Percentiles rank a stretch among this genome's conserved stretches.
phyloP scores from a whole-genome alignment of 2,329 filamentous ascomycete genomes.

The Fusarium zealandicum region DNA sequence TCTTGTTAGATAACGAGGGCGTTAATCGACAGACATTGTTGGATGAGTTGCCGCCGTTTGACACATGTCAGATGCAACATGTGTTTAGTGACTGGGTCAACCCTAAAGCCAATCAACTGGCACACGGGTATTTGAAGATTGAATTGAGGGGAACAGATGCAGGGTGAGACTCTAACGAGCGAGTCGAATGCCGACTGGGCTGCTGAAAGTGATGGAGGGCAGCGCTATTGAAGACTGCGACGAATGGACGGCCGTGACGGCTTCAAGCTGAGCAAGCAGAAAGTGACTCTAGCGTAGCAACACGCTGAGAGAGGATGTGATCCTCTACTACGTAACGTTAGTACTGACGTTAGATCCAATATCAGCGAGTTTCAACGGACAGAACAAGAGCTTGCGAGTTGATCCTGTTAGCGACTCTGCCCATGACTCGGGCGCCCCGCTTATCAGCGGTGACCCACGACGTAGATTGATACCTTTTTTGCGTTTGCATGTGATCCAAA shows the following conservation, averaged over 20 bases:
- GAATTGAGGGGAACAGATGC: conserved; percentile 14
- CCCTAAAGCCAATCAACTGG: neutral
- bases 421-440: conserved; percentile 29
- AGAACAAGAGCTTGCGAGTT: conserved; percentile 19
- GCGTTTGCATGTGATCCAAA: conserved; percentile 39
- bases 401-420: conserved; percentile 25
- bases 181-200: conserved; percentile 30
- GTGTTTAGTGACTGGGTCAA: conserved; percentile 1
- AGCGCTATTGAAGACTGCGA: conserved; percentile 3
- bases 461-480: conserved; percentile 9
- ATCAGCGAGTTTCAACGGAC: conserved; percentile 6
- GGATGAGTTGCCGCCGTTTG: conserved; percentile 11
- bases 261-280: conserved; percentile 2
- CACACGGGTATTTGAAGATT: neutral
- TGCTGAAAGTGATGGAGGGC: conserved; percentile 12
- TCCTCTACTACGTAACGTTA: neutral
- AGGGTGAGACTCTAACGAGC: conserved; percentile 12
- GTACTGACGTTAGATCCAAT: neutral
- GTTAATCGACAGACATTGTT: neutral
- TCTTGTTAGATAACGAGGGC: neutral
- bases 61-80: conserved; percentile 8
- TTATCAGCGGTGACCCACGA: conserved; percentile 24
- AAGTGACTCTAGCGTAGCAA: conserved; percentile 14
- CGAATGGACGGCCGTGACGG: neutral
- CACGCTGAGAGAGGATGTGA: conserved; percentile 15